A percentile compares a stretch with the other conserved stretches of the same genome.
These are phyloP conservation scores for Talaromyces pinophilus DNA, from an alignment of 2,329 filamentous ascomycete species.

Conservation along the genomic window DNA sequence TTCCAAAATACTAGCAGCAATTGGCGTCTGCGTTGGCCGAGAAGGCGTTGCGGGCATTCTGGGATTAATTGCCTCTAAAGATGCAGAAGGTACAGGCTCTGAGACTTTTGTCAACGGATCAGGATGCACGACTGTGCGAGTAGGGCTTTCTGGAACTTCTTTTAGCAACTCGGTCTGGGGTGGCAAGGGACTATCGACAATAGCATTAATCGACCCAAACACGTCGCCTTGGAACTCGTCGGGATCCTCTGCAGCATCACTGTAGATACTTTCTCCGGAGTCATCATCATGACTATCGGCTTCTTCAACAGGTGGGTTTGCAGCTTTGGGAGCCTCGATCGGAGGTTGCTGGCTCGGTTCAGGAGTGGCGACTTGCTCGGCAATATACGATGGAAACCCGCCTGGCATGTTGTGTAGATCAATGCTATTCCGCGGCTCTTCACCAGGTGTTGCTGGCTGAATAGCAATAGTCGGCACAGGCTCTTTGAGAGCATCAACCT, in stretches of 20 bases:
- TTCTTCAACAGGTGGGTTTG: background rate
- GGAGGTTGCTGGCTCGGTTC: slow-evolving; percentile 7
- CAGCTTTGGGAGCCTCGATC: slow-evolving; percentile 15
- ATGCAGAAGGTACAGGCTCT: slow-evolving; percentile 9
- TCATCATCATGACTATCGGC: slow-evolving; percentile 33
- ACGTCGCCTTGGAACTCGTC: slow-evolving; percentile 43
- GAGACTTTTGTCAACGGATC: slow-evolving; percentile 7
- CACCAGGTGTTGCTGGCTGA: slow-evolving; percentile 51
- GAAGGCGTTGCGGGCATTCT: slow-evolving; percentile 13
- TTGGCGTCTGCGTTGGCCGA: background rate
- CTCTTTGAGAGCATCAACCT: slow-evolving; percentile 16
- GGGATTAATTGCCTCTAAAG: slow-evolving; percentile 12
- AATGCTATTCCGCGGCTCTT: slow-evolving; percentile 33
- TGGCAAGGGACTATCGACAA: slow-evolving; percentile 42
- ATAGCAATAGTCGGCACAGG: slow-evolving; percentile 49
- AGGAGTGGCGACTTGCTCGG: slow-evolving; percentile 28
- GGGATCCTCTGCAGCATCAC: slow-evolving; percentile 46
- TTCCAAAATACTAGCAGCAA: background rate
- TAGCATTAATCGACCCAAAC: slow-evolving; percentile 54
- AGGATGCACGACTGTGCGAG: background rate
- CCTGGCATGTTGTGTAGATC: slow-evolving; percentile 51
- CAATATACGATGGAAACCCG: slow-evolving; percentile 56
- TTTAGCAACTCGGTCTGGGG: slow-evolving; percentile 11
- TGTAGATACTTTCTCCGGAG: slow-evolving; percentile 51
- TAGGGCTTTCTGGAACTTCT: slow-evolving; percentile 27